Evolutionary conservation across 2,329 filamentous ascomycete genomes (phyloP).

Genomic region (Aspergillus vadensis): DNA sequence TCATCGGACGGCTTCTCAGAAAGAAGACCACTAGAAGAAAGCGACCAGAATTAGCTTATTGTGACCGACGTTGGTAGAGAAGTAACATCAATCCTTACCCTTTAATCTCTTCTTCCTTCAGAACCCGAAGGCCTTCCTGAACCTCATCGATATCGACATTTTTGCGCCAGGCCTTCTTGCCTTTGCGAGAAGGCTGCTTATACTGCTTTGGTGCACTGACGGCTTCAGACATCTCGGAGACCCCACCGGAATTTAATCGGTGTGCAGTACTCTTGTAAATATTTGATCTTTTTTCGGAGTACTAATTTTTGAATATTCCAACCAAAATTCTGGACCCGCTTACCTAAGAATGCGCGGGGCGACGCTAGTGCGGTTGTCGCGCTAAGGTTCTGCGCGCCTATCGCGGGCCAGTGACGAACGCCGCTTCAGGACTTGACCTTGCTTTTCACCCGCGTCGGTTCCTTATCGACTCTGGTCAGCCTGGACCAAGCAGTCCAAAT

Average conservation of each 20-base stretch:
- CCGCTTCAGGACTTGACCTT: constrained; percentile 16
- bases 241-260: constrained; percentile 4
- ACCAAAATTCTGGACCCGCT: constrained; percentile 36
- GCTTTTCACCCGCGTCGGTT: constrained; percentile 27
- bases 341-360: constrained; percentile 33
- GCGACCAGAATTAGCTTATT: constrained; percentile 15
- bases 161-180: constrained; percentile 98
- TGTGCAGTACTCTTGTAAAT: constrained; percentile 17
- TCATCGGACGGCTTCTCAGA: constrained; percentile 79
- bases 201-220: constrained; percentile 70
- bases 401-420: constrained; percentile 20
- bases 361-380: constrained; percentile 29
- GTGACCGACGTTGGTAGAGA: background rate
- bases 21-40: constrained; percentile 69
- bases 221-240: constrained; percentile 35
- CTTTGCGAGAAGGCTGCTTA: constrained; percentile 89
- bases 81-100: constrained; percentile 58
- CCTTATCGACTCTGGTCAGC: constrained; percentile 17
- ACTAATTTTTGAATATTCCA: constrained; percentile 23
- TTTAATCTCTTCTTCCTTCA: constrained; percentile 87
- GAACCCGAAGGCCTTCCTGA: constrained; percentile 75
- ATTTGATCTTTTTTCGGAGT: constrained; percentile 26
- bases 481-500: constrained; percentile 19
- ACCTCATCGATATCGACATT: constrained; percentile 93
- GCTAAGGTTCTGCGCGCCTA: constrained; percentile 31